Evolutionary conservation across 208 protist species (phyloP).

Genomic region (Leptomonas pyrrhocoris): DNA sequence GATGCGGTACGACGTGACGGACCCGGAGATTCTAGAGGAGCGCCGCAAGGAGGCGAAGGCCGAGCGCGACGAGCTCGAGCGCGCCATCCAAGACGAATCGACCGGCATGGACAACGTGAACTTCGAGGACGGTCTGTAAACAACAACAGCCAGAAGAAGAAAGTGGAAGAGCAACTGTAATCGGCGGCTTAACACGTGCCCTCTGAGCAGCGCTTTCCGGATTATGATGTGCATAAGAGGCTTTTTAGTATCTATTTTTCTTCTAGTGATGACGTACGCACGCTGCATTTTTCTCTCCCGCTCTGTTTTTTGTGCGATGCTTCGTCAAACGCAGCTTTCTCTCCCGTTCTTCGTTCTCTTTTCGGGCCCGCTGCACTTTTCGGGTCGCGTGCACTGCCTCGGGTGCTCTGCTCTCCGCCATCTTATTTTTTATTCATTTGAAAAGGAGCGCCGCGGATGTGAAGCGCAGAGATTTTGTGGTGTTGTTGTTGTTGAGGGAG

Average conservation of each 20-base stretch:
- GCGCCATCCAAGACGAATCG: slow-evolving; percentile 72
- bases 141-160: not conserved
- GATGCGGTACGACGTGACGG: slow-evolving; percentile 86
- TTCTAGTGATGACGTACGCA: not conserved
- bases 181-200: not conserved
- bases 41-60: slow-evolving; percentile 69
- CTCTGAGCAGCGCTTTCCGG: not conserved
- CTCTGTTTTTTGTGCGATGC: not conserved
- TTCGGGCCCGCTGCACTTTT: too few relatives aligned
- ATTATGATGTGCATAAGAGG: too few relatives aligned
- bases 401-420: too few relatives aligned
- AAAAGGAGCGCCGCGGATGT: too few relatives aligned
- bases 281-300: not conserved
- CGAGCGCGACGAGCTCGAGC: slow-evolving; percentile 68
- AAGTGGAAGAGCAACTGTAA: not conserved
- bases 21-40: slow-evolving; percentile 81
- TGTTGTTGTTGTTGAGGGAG: too few relatives aligned
- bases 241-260: not conserved
- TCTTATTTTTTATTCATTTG: too few relatives aligned
- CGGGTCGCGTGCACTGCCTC: too few relatives aligned
- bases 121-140: slow-evolving; percentile 87
- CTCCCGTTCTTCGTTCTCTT: too few relatives aligned
- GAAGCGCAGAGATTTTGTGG: too few relatives aligned
- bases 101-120: slow-evolving; percentile 70
- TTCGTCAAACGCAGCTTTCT: not conserved